Conservation (phyloP, 2,329 filamentous ascomycete species). For the Clonostachys solani region DNA sequence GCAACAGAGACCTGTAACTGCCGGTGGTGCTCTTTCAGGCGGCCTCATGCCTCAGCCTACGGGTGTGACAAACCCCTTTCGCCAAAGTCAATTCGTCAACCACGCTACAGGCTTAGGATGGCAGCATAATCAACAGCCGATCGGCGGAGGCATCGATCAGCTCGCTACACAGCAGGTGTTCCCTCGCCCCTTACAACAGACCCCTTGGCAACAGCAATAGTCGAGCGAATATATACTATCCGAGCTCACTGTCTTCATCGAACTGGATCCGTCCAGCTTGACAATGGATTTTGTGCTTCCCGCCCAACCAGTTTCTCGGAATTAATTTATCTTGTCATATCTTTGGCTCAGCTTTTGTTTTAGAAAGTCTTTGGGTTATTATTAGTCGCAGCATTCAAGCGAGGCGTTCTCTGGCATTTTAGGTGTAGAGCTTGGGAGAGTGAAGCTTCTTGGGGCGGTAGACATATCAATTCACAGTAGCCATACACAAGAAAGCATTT, state of each 20-base stretch:
- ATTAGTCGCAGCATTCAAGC: background rate
- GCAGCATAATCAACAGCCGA: conserved; percentile 74
- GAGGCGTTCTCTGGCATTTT: background rate
- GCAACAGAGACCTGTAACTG: conserved; percentile 39
- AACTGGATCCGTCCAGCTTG: too few species aligned
- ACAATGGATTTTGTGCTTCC: background rate
- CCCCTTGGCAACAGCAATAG: conserved; percentile 52
- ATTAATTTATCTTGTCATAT: background rate
- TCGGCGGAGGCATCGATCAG: conserved; percentile 77
- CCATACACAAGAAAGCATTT: too few species aligned
- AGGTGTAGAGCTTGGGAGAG: background rate
- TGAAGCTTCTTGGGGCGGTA: background rate
- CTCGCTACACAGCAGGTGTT: conserved; percentile 81
- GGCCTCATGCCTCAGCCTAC: conserved; percentile 69
- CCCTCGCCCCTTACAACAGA: conserved; percentile 67
- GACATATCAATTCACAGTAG: background rate
- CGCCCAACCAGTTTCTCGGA: background rate
- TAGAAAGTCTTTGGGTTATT: background rate
- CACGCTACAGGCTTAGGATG: conserved; percentile 84
- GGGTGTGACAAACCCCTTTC: conserved; percentile 90
- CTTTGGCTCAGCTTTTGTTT: background rate
- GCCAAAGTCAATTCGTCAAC: conserved; percentile 86
- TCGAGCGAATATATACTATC: too few species aligned
- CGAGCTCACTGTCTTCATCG: too few species aligned
- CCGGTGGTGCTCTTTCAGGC: conserved; percentile 23